Base-by-base conservation (phyloP, 345 rosid species). In the Acer negundo region DNA sequence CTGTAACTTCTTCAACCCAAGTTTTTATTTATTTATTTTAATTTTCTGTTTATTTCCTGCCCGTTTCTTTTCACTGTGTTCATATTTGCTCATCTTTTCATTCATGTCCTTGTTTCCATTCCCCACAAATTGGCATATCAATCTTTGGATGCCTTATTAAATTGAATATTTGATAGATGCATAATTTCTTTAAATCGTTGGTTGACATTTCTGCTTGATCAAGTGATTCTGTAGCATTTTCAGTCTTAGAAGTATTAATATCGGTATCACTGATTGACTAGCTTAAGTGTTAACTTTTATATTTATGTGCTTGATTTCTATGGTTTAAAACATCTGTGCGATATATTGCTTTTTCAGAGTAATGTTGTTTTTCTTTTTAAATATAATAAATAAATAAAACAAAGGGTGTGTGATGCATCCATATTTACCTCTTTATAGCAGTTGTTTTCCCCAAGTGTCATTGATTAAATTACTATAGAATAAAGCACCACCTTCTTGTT, bases 301-400 rank as follows among this genome's bases (percentile, higher is more conserved):
- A 40, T 72, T 19, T 62, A 49, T 64, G 53, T n/a, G 72, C 15
- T 72, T 26, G 68, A 74, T 72, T 70, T 70, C 13, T 10, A 16
- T 9, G 46, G 26, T 26, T 63, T 9, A 7, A 55, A 53, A 20
- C 22, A 17, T 24, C 15, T 28, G 35, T 19, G 16, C 38, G 13
- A 59, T 12, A 42, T 13, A 13, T 59, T 53, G 10, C 1, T 12
- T 23, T 46, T 13, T 7, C 1, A 10, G 9, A 47, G 59, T 69
- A 17, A 16, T 31, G 3, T 13, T 46, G 23, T 69, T 16, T 24
- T 28, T 64, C 6, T 19, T 17, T 17, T 58, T 17, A 20, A 58
- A 58, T 49, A 49, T 35, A 31, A 31, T 35, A 35, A 35, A 35
- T 4, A 15, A 15, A 51, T 24, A 51, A 15, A 44, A 1, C 12